Evolutionary conservation across 495 filamentous ascomycete species (phyloP).

Genomic region (Aspergillus biplanus): DNA sequence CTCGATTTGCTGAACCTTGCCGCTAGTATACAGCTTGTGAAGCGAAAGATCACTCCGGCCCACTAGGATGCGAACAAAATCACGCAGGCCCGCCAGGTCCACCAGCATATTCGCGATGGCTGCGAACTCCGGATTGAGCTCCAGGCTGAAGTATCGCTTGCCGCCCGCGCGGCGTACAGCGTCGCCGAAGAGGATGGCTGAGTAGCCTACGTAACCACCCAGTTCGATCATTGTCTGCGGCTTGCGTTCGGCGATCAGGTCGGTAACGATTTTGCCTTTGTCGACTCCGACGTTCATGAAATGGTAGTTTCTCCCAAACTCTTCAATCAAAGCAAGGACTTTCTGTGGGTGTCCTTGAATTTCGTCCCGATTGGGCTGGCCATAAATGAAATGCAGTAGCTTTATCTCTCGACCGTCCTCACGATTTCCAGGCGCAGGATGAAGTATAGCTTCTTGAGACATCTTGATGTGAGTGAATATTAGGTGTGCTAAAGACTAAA

Average conservation of each 20-base stretch:
- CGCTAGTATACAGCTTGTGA: constrained; percentile 53
- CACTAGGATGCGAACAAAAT: constrained; percentile 68
- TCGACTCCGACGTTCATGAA: constrained; percentile 79
- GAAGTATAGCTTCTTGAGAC: neutral
- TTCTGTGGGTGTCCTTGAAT: constrained; percentile 65
- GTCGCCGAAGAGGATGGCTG: constrained; percentile 69
- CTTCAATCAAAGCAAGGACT: constrained; percentile 72
- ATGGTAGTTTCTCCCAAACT: constrained; percentile 64
- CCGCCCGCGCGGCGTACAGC: constrained; percentile 62
- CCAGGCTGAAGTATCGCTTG: constrained; percentile 65
- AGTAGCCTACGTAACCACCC: constrained; percentile 83
- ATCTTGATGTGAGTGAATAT: neutral
- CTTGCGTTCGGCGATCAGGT: constrained; percentile 65
- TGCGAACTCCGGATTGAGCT: constrained; percentile 68
- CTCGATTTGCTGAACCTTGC: constrained; percentile 60
- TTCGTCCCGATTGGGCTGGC: constrained; percentile 56
- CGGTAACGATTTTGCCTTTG: constrained; percentile 69
- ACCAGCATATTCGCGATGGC: constrained; percentile 64
- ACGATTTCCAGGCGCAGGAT: constrained; percentile 22
- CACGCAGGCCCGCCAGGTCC: constrained; percentile 67
- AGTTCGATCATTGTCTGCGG: constrained; percentile 76
- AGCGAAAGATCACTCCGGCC: constrained; percentile 66
- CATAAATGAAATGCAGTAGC: constrained; percentile 69
- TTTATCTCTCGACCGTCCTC: constrained; percentile 75
- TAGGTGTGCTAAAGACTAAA: neutral